Percentiles rank a stretch among this genome's conserved stretches.
Conservation (phyloP, 495 filamentous ascomycete species). For the Penicillium cosmopolitanum region DNA sequence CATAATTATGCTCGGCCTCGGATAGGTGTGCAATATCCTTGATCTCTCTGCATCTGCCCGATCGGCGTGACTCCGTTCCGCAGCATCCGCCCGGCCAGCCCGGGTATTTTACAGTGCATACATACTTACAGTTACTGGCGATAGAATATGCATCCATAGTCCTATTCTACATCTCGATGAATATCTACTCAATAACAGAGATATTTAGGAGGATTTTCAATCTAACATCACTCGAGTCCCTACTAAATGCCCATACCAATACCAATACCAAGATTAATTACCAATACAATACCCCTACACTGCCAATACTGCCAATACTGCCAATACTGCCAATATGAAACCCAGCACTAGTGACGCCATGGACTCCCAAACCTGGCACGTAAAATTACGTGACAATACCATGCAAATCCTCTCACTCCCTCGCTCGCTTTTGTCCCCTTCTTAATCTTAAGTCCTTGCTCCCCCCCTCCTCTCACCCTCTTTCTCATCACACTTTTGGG, state of each 20-base stretch:
- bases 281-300: neutral
- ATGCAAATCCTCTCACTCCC: slow-evolving; percentile 17
- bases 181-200: no score
- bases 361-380: slow-evolving; percentile 22
- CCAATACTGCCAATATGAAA: neutral
- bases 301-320: no score
- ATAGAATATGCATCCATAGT: no score
- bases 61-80: slow-evolving; percentile 41
- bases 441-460: slow-evolving; percentile 15
- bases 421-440: slow-evolving; percentile 22
- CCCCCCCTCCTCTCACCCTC: slow-evolving; percentile 13
- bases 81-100: slow-evolving; percentile 33
- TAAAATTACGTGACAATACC: slow-evolving; percentile 20
- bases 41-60: slow-evolving; percentile 28
- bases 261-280: neutral
- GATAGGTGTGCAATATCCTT: slow-evolving; percentile 23
- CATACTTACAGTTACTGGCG: neutral
- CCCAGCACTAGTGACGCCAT: slow-evolving; percentile 29
- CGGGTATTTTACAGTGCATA: neutral
- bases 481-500: slow-evolving; percentile 22
- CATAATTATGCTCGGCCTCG: slow-evolving; percentile 6
- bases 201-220: no score
- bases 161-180: no score
- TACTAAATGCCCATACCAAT: neutral
- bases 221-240: no score